These are phyloP conservation scores for Phaeosphaeria sp. DNA, from an alignment of 2,329 filamentous ascomycete genomes.

Conservation along the genomic window DNA sequence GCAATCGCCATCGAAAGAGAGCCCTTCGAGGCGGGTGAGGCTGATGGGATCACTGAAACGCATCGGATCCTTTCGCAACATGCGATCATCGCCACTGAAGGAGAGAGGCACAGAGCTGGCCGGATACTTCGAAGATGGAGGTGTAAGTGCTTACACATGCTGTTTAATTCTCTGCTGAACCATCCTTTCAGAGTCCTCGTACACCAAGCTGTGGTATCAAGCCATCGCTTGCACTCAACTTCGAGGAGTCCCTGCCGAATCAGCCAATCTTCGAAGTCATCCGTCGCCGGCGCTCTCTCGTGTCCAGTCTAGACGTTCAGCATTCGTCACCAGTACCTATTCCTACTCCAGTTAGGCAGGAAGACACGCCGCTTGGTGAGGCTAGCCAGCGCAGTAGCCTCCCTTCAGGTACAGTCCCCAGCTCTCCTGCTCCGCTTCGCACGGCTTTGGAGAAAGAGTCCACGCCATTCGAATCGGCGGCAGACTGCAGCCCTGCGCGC, in stretches of 20 bases:
- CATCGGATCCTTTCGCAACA: constrained; percentile 33
- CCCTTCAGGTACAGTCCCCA: constrained; percentile 35
- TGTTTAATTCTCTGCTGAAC: background rate
- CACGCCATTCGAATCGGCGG: constrained; percentile 5
- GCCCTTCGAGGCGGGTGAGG: constrained; percentile 33
- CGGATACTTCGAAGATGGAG: constrained; percentile 2
- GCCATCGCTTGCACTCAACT: constrained; percentile 34
- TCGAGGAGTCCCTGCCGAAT: constrained; percentile 32
- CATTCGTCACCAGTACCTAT: constrained; percentile 41
- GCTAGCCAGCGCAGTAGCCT: constrained; percentile 2
- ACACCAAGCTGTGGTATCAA: constrained; percentile 18
- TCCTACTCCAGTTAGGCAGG: constrained; percentile 19
- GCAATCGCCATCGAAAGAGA: constrained; percentile 26
- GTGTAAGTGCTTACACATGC: constrained; percentile 7
- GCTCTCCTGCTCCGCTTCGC: constrained; percentile 38
- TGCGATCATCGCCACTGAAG: constrained; percentile 27
- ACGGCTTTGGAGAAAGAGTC: constrained; percentile 24
- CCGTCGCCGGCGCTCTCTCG: constrained; percentile 12
- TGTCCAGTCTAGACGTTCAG: constrained; percentile 26
- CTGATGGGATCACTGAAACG: constrained; percentile 37
- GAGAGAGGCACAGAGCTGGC: constrained; percentile 15
- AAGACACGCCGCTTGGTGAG: background rate
- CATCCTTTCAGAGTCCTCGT: constrained; percentile 10
- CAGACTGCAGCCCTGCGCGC: constrained; percentile 2
- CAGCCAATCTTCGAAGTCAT: constrained; percentile 33